Percentiles rank a stretch among this genome's conserved stretches.
These are phyloP conservation scores for Neospora caninum DNA, from an alignment of 169 alveolate species.

Conservation along the genomic window DNA sequence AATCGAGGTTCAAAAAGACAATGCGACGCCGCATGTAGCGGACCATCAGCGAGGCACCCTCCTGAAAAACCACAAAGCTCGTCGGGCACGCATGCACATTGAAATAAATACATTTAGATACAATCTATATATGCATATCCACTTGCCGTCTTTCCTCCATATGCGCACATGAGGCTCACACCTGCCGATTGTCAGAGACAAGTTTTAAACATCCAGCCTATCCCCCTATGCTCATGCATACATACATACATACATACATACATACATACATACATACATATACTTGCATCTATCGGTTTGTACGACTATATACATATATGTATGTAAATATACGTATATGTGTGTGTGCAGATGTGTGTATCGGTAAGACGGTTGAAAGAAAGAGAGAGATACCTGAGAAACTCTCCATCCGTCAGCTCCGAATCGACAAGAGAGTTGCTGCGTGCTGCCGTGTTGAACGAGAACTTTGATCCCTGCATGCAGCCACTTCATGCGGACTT, in stretches of 20 bases:
- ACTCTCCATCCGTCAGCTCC: conserved; percentile 41
- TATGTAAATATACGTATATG: not conserved
- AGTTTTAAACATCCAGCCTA: too few species aligned
- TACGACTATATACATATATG: too few species aligned
- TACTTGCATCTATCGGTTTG: not conserved
- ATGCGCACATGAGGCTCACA: too few species aligned
- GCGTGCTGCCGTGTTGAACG: conserved; percentile 53
- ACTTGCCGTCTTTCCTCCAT: too few species aligned
- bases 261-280: too few species aligned
- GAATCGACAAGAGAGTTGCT: not conserved
- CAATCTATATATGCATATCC: too few species aligned
- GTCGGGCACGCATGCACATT: too few species aligned
- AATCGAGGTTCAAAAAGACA: conserved; percentile 47
- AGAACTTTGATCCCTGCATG: conserved; percentile 62
- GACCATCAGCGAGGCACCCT: conserved; percentile 66
- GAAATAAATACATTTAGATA: too few species aligned
- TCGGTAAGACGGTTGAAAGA: not conserved
- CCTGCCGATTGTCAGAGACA: too few species aligned
- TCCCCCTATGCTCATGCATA: too few species aligned
- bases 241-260: too few species aligned
- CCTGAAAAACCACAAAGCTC: conserved; percentile 15
- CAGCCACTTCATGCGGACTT: conserved; percentile 52
- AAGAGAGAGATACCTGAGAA: not conserved
- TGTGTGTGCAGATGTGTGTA: not conserved
- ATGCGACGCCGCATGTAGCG: conserved; percentile 64